A percentile compares a stretch with the other conserved stretches of the same genome.
Evolutionary conservation across 2,329 filamentous ascomycete species (phyloP).

Genomic region (Epichloe hybrida): DNA sequence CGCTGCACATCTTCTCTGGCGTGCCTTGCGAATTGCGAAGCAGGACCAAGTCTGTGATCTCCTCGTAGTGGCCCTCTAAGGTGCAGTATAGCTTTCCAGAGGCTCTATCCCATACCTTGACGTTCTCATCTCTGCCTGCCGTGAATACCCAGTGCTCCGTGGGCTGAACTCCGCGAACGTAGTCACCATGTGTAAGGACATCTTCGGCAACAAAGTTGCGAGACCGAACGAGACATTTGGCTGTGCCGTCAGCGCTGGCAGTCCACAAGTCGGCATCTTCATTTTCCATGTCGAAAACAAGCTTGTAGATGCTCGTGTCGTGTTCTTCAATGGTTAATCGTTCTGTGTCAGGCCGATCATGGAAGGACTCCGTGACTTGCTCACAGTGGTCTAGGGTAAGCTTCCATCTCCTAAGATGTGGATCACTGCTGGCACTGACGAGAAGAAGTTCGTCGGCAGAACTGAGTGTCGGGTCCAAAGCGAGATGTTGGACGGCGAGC

Average conservation of each 20-base stretch:
- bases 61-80: slow-evolving; percentile 79
- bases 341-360: slow-evolving; percentile 25
- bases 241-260: slow-evolving; percentile 78
- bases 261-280: slow-evolving; percentile 75
- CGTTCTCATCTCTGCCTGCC: slow-evolving; percentile 78
- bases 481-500: slow-evolving; percentile 70
- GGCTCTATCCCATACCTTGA: slow-evolving; percentile 74
- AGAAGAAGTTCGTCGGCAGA: slow-evolving; percentile 39
- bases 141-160: slow-evolving; percentile 71
- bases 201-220: slow-evolving; percentile 60
- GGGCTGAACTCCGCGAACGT: slow-evolving; percentile 70
- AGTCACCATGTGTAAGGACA: slow-evolving; percentile 68
- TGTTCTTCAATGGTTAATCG: slow-evolving; percentile 57
- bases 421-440: slow-evolving; percentile 70
- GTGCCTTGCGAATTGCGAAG: slow-evolving; percentile 27
- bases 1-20: slow-evolving; percentile 52
- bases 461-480: slow-evolving; percentile 54
- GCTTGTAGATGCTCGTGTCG: slow-evolving; percentile 77
- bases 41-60: slow-evolving; percentile 70
- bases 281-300: slow-evolving; percentile 52
- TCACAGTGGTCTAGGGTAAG: slow-evolving; percentile 39
- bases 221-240: slow-evolving; percentile 61
- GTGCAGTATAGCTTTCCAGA: slow-evolving; percentile 61
- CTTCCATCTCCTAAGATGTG: slow-evolving; percentile 66
- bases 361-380: slow-evolving; percentile 37